Evolutionary conservation across 2,329 filamentous ascomycete genomes (phyloP).

Genomic region (Podosphaera fusca): DNA sequence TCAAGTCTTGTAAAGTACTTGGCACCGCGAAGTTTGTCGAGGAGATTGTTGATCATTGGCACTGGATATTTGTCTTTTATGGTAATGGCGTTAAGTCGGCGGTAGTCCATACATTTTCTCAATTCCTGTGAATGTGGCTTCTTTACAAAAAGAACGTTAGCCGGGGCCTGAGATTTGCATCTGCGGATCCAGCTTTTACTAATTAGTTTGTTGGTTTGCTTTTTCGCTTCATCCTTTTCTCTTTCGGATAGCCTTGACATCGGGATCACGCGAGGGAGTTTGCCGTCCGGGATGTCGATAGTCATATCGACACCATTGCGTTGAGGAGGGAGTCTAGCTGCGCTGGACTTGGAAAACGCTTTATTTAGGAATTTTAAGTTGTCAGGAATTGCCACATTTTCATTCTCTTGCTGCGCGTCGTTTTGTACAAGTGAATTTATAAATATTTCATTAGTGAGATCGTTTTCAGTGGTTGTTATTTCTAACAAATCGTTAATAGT

Average conservation of each 20-base stretch:
- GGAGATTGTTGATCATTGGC: neutral
- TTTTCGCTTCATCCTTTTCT: neutral
- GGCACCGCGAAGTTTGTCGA: neutral
- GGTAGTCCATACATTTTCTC: neutral
- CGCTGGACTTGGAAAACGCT: neutral
- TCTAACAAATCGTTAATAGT: too few relatives aligned
- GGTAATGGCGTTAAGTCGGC: neutral
- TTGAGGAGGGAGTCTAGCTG: neutral
- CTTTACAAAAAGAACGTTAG: neutral
- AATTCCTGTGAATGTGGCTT: neutral
- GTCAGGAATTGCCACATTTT: neutral
- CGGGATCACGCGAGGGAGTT: neutral
- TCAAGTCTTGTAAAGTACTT: neutral
- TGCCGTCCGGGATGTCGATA: neutral
- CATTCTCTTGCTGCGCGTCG: neutral
- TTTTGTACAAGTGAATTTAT: neutral
- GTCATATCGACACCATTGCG: neutral
- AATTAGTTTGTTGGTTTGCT: neutral
- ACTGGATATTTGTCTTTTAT: neutral
- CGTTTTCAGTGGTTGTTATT: too few relatives aligned
- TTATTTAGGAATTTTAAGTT: neutral
- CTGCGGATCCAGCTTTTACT: too few relatives aligned
- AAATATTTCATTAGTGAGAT: too few relatives aligned
- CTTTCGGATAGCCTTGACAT: neutral
- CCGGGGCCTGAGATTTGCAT: neutral